Percentiles rank a stretch among this genome's conserved stretches.
Evolutionary conservation across 2,329 filamentous ascomycete species (phyloP).

Genomic region (Fusarium sp.): DNA sequence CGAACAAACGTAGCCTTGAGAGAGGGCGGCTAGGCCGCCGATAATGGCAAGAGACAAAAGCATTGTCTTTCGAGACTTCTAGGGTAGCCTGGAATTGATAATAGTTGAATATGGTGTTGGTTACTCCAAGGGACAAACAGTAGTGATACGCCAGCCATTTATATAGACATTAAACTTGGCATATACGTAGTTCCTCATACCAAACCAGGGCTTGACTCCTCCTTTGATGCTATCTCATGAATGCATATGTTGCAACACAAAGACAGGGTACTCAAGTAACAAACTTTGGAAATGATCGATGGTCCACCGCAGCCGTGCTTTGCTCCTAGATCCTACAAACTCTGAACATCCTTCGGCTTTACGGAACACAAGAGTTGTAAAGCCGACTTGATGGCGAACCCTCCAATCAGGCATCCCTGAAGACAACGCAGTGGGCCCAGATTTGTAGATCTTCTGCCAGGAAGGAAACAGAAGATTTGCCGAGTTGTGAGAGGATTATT

Average conservation of each 20-base stretch:
- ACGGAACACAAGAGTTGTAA: too few species aligned
- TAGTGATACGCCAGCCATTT: background rate
- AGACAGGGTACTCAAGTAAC: background rate
- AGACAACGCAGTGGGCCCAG: background rate
- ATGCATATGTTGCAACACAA: background rate
- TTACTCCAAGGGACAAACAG: background rate
- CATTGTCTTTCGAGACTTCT: background rate
- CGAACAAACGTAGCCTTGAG: background rate
- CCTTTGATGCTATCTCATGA: too few species aligned
- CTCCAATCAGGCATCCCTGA: fast-evolving
- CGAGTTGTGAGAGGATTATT: background rate
- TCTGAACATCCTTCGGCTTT: background rate
- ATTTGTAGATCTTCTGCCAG: background rate
- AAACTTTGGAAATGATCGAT: background rate
- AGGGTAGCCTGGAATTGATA: fast-evolving
- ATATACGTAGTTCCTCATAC: fast-evolving
- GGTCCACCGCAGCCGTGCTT: background rate
- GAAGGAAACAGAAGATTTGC: too few species aligned
- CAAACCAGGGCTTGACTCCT: too few species aligned
- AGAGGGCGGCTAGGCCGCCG: background rate
- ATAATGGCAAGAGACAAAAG: background rate
- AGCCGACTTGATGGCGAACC: background rate
- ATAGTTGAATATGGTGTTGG: fast-evolving
- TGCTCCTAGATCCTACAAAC: background rate
- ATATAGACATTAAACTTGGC: background rate